These are phyloP conservation scores for Cyphellophora europaea DNA, from an alignment of 2,329 filamentous ascomycete genomes.

Conservation along the genomic window DNA sequence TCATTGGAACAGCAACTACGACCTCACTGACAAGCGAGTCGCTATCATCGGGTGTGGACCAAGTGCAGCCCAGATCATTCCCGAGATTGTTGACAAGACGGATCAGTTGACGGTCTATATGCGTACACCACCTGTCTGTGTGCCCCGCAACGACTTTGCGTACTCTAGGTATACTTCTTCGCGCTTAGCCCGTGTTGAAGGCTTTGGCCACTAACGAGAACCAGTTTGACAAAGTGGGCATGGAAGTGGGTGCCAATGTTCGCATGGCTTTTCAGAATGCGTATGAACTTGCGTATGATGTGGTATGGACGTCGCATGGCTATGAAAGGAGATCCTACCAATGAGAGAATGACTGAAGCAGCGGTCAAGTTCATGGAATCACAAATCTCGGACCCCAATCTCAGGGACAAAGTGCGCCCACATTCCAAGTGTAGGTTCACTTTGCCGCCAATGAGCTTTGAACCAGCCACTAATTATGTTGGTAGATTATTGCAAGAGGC, in stretches of 20 bases:
- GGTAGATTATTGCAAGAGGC: slow-evolving; percentile 8
- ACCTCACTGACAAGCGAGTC: too few species aligned
- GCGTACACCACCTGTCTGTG: slow-evolving; percentile 5
- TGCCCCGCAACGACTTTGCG: slow-evolving; percentile 3
- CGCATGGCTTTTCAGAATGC: slow-evolving; percentile 3
- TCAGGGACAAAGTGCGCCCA: slow-evolving; percentile 7
- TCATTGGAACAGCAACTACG: too few species aligned
- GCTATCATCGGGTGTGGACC: too few species aligned
- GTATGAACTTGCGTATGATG: slow-evolving; percentile 6
- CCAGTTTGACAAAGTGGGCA: slow-evolving; percentile 2
- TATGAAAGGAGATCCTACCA: slow-evolving; percentile 1
- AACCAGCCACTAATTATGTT: too few species aligned
- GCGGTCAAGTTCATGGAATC: slow-evolving; percentile 8
- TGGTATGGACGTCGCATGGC: slow-evolving; percentile 1
- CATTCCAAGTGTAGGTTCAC: too few species aligned
- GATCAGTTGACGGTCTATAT: slow-evolving; percentile 6
- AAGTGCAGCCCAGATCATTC: too few species aligned
- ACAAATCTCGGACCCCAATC: slow-evolving; percentile 6
- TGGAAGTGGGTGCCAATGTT: slow-evolving; percentile 3
- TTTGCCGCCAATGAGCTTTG: too few species aligned
- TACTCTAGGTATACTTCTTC: slow-evolving; percentile 4
- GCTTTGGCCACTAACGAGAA: neutral
- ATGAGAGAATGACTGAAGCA: slow-evolving; percentile 3
- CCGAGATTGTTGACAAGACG: too few species aligned
- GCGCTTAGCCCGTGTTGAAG: neutral